These are phyloP conservation scores for Castanea crenata DNA, from an alignment of 306 rosid species.

Conservation along the genomic window DNA sequence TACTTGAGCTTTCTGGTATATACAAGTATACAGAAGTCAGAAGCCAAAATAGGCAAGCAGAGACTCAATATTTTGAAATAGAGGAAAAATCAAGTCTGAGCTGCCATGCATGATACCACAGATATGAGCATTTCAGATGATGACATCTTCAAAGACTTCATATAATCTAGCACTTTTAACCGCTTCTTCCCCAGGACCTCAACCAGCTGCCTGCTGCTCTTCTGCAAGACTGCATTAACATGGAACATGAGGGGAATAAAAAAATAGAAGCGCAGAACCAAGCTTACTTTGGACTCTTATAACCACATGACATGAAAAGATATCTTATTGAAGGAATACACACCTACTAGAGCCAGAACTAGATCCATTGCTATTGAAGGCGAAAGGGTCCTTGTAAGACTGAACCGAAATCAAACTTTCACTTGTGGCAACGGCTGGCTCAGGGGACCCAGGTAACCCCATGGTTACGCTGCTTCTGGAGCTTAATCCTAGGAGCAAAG, in stretches of 20 bases:
- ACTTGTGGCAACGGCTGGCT: conserved; percentile 6
- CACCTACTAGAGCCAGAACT: conserved; percentile 18
- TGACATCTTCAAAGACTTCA: neutral
- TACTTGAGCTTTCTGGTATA: neutral
- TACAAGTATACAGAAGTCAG: neutral
- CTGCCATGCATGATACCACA: neutral
- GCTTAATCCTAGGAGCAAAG: conserved; percentile 32
- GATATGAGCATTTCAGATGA: neutral
- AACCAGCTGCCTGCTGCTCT: neutral
- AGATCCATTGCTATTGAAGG: conserved; percentile 19
- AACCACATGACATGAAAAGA: neutral
- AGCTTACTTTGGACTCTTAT: neutral
- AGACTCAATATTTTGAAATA: neutral
- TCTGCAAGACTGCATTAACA: neutral
- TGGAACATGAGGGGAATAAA: neutral
- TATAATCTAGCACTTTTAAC: neutral
- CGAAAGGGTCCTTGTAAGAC: conserved; percentile 18
- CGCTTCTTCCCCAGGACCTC: neutral
- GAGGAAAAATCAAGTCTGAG: neutral
- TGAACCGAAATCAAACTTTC: conserved; percentile 37
- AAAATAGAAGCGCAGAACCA: neutral
- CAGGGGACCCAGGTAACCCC: conserved; percentile 36
- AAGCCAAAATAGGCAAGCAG: neutral
- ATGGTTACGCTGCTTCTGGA: conserved; percentile 24
- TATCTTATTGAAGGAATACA: neutral